A percentile compares a stretch with the other conserved stretches of the same genome.
phyloP scores from a whole-genome alignment of 1,284 basidiomycete genomes.

The Ustilago cynodontis region DNA sequence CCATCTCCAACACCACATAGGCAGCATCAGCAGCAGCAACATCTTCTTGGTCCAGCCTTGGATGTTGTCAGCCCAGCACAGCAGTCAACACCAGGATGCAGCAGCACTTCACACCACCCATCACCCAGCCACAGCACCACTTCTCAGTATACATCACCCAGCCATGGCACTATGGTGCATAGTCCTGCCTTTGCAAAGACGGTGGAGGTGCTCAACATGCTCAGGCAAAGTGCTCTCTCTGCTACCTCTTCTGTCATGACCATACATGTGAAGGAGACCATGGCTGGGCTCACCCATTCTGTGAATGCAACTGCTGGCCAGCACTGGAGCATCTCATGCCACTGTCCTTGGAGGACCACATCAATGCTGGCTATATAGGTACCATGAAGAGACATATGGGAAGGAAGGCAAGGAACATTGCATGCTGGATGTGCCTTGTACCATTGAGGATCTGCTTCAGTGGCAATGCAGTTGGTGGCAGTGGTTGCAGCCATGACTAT shows the following conservation, averaged over 20 bases:
- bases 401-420: not conserved
- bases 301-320: not conserved
- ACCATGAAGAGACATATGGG: not conserved
- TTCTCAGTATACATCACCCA: not conserved
- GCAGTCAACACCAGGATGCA: not conserved
- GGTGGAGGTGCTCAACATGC: not conserved
- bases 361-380: slow-evolving; percentile 3
- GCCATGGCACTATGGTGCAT: not conserved
- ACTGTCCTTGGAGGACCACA: not conserved
- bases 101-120: not conserved
- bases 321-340: not conserved
- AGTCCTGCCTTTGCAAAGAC: not conserved
- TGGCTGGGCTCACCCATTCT: not conserved
- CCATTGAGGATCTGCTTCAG: not conserved
- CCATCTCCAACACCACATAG: not conserved
- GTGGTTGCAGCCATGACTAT: not conserved
- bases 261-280: slow-evolving; percentile 5
- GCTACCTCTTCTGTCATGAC: slow-evolving; percentile 8
- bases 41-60: not conserved
- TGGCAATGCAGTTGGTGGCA: not conserved
- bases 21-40: not conserved
- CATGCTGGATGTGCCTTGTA: not conserved
- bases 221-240: not conserved
- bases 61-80: not conserved
- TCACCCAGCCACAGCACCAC: no score